phyloP scores from a whole-genome alignment of 495 filamentous ascomycete species.

The Penicillium macrosclerotiorum region DNA sequence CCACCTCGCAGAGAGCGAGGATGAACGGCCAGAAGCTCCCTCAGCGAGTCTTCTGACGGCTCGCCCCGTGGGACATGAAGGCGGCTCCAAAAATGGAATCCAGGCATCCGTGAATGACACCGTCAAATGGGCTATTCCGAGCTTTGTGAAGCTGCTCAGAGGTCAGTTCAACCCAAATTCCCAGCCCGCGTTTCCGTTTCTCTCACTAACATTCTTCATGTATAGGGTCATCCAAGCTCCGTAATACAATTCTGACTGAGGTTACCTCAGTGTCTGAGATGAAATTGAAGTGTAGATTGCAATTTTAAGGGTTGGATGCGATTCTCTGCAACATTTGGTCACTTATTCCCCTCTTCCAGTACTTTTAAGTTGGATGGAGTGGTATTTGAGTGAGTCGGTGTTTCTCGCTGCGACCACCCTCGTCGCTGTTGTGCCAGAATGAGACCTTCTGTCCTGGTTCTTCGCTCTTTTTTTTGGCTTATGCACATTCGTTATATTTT shows the following conservation, averaged over 20 bases:
- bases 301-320: constrained; percentile 34
- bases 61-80: constrained; percentile 46
- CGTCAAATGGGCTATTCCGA: constrained; percentile 31
- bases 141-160: constrained; percentile 37
- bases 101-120: constrained; percentile 33
- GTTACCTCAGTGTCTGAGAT: constrained; percentile 26
- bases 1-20: constrained; percentile 89
- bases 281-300: constrained; percentile 33
- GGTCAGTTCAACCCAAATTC: constrained; percentile 21
- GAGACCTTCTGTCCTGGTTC: constrained; percentile 7
- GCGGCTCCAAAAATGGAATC: constrained; percentile 36
- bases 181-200: background rate
- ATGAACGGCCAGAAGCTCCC: constrained; percentile 70
- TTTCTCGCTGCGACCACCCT: constrained; percentile 9
- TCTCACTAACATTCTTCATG: background rate
- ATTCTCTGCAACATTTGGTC: constrained; percentile 27
- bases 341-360: constrained; percentile 22
- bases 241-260: constrained; percentile 30
- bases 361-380: constrained; percentile 20
- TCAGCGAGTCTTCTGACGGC: constrained; percentile 60
- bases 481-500: constrained; percentile 13
- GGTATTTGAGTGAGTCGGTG: constrained; percentile 17
- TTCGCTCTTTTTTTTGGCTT: constrained; percentile 18
- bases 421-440: constrained; percentile 14
- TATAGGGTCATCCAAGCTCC: constrained; percentile 50